Percentiles rank a stretch among this genome's conserved stretches.
Evolutionary conservation across 2,329 filamentous ascomycete species (phyloP).

Genomic region (Botryotinia globosa): DNA sequence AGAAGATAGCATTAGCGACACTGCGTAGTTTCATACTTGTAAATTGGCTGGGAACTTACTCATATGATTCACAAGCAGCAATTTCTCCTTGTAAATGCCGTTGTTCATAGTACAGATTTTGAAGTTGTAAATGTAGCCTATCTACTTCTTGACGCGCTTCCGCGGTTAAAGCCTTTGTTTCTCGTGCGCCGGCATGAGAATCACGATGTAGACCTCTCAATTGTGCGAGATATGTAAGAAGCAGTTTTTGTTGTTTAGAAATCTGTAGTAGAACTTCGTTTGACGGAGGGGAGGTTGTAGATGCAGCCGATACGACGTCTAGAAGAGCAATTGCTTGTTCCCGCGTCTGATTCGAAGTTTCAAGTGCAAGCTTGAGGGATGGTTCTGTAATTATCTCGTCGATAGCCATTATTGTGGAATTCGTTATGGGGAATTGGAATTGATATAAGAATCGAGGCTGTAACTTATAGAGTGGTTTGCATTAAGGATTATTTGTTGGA

Average conservation of each 20-base stretch:
- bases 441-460: neutral
- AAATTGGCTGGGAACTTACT: constrained; percentile 57
- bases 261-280: constrained; percentile 56
- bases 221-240: constrained; percentile 75
- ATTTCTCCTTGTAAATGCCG: constrained; percentile 89
- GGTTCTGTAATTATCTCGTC: constrained; percentile 61
- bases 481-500: neutral
- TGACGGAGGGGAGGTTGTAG: constrained; percentile 44
- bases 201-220: constrained; percentile 80
- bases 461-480: neutral
- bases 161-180: constrained; percentile 82
- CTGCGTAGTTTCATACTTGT: neutral
- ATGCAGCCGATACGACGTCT: constrained; percentile 55
- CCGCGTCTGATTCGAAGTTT: constrained; percentile 70
- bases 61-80: constrained; percentile 81
- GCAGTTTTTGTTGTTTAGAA: constrained; percentile 73
- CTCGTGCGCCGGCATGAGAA: constrained; percentile 75
- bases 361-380: constrained; percentile 64
- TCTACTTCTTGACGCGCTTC: constrained; percentile 91
- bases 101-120: constrained; percentile 97
- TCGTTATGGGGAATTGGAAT: neutral
- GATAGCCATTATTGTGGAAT: constrained; percentile 48
- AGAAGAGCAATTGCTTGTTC: constrained; percentile 68
- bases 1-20: constrained; percentile 6
- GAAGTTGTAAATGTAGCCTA: constrained; percentile 82